phyloP scores from a whole-genome alignment of 495 filamentous ascomycete genomes.

The Paragyromitra xinjiangensis region DNA sequence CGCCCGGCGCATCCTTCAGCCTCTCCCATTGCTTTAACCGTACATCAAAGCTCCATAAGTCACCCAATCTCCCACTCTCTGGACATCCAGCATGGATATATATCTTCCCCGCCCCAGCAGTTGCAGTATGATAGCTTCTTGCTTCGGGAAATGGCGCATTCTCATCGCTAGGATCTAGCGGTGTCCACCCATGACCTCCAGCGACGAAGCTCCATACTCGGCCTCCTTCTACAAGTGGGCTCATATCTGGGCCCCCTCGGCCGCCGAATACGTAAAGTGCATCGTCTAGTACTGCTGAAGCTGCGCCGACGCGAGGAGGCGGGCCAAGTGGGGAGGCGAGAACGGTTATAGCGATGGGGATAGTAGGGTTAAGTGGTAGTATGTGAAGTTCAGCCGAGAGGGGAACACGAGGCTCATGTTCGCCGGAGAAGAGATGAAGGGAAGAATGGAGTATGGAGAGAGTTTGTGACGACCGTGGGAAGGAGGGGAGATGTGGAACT shows the following conservation, averaged over 20 bases:
- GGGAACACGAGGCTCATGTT: conserved; percentile 63
- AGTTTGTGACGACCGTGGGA: conserved; percentile 76
- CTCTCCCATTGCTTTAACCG: conserved; percentile 15
- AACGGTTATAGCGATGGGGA: conserved; percentile 67
- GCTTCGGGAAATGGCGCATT: conserved; percentile 10
- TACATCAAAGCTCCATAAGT: conserved; percentile 36
- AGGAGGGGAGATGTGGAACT: conserved; percentile 56
- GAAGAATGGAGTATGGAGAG: conserved; percentile 72
- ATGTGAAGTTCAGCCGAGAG: conserved; percentile 76
- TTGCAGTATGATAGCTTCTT: conserved; percentile 11
- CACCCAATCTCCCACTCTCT: background rate
- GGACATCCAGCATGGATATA: conserved; percentile 29
- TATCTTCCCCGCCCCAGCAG: conserved; percentile 3
- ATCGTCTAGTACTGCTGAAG: conserved; percentile 67
- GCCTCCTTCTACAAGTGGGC: conserved; percentile 68
- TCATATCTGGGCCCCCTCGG: conserved; percentile 61
- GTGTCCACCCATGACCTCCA: conserved; percentile 65
- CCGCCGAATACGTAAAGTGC: conserved; percentile 74
- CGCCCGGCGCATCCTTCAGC: conserved; percentile 31
- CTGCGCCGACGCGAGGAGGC: conserved; percentile 65
- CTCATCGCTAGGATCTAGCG: conserved; percentile 62
- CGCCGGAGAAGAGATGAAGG: conserved; percentile 76
- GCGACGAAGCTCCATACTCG: conserved; percentile 74
- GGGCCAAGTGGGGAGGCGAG: conserved; percentile 56
- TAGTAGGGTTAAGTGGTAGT: conserved; percentile 66